phyloP scores from a whole-genome alignment of 805 yeast genomes.

The Teunomyces pallodes region DNA sequence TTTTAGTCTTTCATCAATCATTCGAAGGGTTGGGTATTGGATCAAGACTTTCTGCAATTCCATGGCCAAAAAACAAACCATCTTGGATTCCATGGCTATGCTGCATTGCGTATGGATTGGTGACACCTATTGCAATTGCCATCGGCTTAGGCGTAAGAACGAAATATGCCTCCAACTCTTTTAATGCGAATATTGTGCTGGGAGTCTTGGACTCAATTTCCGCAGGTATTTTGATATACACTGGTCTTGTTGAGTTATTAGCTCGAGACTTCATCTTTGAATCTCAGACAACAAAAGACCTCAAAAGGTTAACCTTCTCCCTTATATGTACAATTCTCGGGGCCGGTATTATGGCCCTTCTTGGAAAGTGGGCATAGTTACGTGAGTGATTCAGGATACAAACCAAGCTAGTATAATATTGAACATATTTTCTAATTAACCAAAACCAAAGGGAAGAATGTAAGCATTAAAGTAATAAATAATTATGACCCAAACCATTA shows the following conservation, averaged over 20 bases:
- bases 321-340: constrained; percentile 20
- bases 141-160: constrained; percentile 28
- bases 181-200: constrained; percentile 27
- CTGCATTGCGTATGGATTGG: constrained; percentile 7
- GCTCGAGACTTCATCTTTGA: constrained; percentile 30
- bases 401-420: too few species aligned
- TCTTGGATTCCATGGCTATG: background rate
- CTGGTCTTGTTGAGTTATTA: constrained; percentile 31
- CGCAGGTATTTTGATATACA: constrained; percentile 32
- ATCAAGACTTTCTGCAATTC: constrained; percentile 19
- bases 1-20: constrained; percentile 30
- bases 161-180: constrained; percentile 28
- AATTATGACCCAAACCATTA: too few species aligned
- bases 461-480: too few species aligned
- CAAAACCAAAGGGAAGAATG: too few species aligned
- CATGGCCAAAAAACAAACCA: background rate
- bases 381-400: too few species aligned
- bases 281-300: constrained; percentile 14
- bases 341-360: constrained; percentile 26
- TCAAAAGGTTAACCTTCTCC: constrained; percentile 12
- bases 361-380: constrained; percentile 32
- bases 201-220: constrained; percentile 34
- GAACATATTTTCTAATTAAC: too few species aligned
- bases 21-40: constrained; percentile 33
- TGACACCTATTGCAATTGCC: constrained; percentile 32